These are phyloP conservation scores for Fusarium globosum DNA, from an alignment of 2,329 filamentous ascomycete species.

Conservation along the genomic window DNA sequence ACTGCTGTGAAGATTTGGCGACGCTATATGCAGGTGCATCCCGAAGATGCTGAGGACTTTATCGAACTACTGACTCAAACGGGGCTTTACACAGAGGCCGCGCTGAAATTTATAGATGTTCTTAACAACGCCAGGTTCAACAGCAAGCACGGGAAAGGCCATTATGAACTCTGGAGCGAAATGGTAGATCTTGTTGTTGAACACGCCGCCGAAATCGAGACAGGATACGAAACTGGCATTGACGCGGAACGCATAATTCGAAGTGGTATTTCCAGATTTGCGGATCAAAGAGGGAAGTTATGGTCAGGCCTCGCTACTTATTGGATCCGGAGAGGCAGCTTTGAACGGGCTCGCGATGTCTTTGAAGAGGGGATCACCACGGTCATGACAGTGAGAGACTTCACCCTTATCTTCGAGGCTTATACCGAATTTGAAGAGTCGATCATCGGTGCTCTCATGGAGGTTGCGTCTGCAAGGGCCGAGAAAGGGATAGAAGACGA, in stretches of 20 bases:
- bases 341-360: slow-evolving; percentile 90
- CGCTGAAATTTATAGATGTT: slow-evolving; percentile 89
- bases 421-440: slow-evolving; percentile 98
- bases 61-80: slow-evolving; percentile 88
- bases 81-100: slow-evolving; percentile 88
- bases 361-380: slow-evolving; percentile 98
- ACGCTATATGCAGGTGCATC: slow-evolving; percentile 96
- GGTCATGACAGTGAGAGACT: slow-evolving; percentile 98
- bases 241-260: slow-evolving; percentile 92
- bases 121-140: slow-evolving; percentile 90
- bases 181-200: slow-evolving; percentile 96
- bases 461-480: slow-evolving; percentile 82
- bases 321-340: slow-evolving; percentile 93
- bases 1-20: slow-evolving; percentile 95
- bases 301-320: slow-evolving; percentile 97
- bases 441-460: slow-evolving; percentile 91
- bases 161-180: slow-evolving; percentile 97
- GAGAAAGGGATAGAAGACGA: slow-evolving; percentile 82
- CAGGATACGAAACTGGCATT: slow-evolving; percentile 82
- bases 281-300: slow-evolving; percentile 92
- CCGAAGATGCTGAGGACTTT: slow-evolving; percentile 94
- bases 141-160: slow-evolving; percentile 93
- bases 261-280: slow-evolving; percentile 89
- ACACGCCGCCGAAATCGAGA: slow-evolving; percentile 87
- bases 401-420: slow-evolving; percentile 94